phyloP scores from a whole-genome alignment of 208 protist genomes.

The Crithidia sp. region DNA sequence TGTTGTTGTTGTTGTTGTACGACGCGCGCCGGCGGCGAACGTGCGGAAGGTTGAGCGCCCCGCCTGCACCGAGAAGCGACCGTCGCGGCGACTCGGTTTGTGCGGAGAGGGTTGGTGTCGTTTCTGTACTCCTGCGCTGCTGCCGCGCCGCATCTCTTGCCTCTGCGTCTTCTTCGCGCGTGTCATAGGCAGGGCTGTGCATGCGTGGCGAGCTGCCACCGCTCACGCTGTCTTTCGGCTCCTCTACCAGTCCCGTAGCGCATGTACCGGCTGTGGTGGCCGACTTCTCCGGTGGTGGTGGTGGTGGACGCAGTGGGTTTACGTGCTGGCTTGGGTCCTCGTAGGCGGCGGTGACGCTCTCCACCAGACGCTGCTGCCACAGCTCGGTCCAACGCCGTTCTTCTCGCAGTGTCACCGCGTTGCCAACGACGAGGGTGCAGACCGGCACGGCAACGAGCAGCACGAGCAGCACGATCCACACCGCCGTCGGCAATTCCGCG shows the following conservation, averaged over 20 bases:
- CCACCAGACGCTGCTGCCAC: conserved; percentile 47
- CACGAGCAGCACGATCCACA: conserved; percentile 48
- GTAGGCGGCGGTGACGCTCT: conserved; percentile 31
- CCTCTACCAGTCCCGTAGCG: too few relatives aligned
- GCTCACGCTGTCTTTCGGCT: background rate
- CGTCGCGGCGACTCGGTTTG: too few relatives aligned
- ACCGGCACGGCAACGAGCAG: conserved; percentile 51
- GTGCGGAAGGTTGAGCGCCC: too few relatives aligned
- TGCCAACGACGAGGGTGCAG: conserved; percentile 47
- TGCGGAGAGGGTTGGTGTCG: too few relatives aligned
- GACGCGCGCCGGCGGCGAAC: too few relatives aligned
- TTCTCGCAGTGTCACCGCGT: conserved; percentile 52
- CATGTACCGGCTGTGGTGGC: background rate
- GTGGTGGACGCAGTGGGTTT: conserved; percentile 7
- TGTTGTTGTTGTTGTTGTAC: too few relatives aligned
- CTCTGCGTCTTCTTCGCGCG: too few relatives aligned
- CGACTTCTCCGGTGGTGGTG: background rate
- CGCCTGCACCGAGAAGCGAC: too few relatives aligned
- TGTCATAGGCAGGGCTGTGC: too few relatives aligned
- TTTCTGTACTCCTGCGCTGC: too few relatives aligned
- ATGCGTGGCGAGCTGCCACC: background rate
- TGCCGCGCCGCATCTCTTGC: too few relatives aligned
- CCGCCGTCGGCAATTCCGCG: conserved; percentile 23
- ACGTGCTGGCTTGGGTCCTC: background rate
- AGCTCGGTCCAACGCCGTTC: conserved; percentile 54